Conservation (phyloP, 1,284 basidiomycete species). For the Phellopilus nigrolimitatus region DNA sequence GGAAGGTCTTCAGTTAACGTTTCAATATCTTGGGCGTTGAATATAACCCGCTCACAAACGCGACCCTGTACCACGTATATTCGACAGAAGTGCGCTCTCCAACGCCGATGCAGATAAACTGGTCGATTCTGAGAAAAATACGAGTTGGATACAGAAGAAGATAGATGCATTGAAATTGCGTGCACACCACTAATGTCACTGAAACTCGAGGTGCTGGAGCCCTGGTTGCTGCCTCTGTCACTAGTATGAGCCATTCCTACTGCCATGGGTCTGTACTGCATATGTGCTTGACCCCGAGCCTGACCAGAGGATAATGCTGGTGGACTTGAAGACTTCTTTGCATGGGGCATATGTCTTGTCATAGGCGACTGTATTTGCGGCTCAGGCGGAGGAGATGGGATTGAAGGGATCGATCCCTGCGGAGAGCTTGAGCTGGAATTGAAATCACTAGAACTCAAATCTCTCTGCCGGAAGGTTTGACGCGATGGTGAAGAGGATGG, state of each 20-base stretch:
- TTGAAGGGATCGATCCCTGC: conserved; percentile 71
- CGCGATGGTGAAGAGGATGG: conserved; percentile 39
- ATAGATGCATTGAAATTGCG: conserved; percentile 7
- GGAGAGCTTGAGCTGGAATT: conserved; percentile 62
- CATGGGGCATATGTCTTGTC: conserved; percentile 47
- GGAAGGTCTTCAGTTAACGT: conserved; percentile 10
- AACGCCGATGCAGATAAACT: conserved; percentile 69
- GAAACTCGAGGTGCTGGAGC: conserved; percentile 72
- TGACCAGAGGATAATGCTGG: conserved; percentile 50
- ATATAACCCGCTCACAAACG: conserved; percentile 42
- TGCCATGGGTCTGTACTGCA: conserved; percentile 40
- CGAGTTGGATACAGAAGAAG: neutral
- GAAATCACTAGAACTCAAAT: conserved; percentile 23
- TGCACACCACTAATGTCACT: conserved; percentile 74
- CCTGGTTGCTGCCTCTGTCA: conserved; percentile 60
- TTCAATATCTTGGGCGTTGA: conserved; percentile 20
- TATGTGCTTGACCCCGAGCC: conserved; percentile 42
- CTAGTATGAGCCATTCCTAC: conserved; percentile 34
- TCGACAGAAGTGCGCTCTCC: conserved; percentile 70
- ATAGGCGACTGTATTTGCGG: conserved; percentile 45
- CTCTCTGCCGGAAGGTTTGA: conserved; percentile 44
- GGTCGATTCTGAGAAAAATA: conserved; percentile 40
- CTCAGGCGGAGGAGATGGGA: conserved; percentile 61
- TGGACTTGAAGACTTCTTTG: conserved; percentile 52
- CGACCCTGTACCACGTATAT: conserved; percentile 49